Percentiles rank a stretch among this genome's conserved stretches.
phyloP scores from a whole-genome alignment of 2,329 filamentous ascomycete species.

The Dichotomopilus funicola region DNA sequence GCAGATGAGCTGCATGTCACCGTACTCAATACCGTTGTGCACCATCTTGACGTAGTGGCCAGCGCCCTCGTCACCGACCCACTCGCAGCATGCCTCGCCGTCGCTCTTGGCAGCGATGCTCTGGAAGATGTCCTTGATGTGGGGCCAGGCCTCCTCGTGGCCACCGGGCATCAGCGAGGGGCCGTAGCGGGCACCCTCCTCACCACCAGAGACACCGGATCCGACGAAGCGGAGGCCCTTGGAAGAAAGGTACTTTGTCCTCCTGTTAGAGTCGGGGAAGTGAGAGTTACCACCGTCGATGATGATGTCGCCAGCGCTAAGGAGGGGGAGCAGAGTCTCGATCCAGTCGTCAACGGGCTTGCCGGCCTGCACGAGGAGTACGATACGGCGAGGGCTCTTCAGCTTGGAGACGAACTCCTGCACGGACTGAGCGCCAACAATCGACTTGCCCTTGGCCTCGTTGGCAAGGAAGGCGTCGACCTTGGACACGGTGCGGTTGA shows the following conservation, averaged over 20 bases:
- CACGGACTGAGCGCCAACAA: slow-evolving; percentile 86
- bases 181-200: slow-evolving; percentile 97
- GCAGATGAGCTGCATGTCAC: slow-evolving; percentile 99
- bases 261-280: slow-evolving; percentile 98
- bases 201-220: slow-evolving; percentile 95
- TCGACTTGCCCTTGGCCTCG: slow-evolving; percentile 90
- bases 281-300: slow-evolving; percentile 99
- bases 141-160: slow-evolving; percentile 94
- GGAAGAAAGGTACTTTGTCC: slow-evolving; percentile 74
- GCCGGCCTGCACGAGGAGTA: slow-evolving; percentile 98
- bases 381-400: slow-evolving; percentile 93
- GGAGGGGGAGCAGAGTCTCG: slow-evolving; percentile 78
- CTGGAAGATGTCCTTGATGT: slow-evolving; percentile 99
- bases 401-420: slow-evolving; percentile 95
- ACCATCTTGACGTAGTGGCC: slow-evolving; percentile 99
- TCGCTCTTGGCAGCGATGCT: slow-evolving; percentile 96
- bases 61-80: slow-evolving; percentile 98
- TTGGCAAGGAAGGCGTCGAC: slow-evolving; percentile 90
- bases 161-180: slow-evolving; percentile 98
- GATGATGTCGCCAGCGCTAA: slow-evolving; percentile 90
- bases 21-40: slow-evolving; percentile 99
- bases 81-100: slow-evolving; percentile 96
- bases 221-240: slow-evolving; percentile 97
- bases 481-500: slow-evolving; percentile 98
- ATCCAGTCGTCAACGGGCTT: slow-evolving; percentile 99